Evolutionary conservation across 345 rosid species (phyloP), one percentile per base, ranked within the genome.

Genomic region (Theobroma cacao): DNA sequence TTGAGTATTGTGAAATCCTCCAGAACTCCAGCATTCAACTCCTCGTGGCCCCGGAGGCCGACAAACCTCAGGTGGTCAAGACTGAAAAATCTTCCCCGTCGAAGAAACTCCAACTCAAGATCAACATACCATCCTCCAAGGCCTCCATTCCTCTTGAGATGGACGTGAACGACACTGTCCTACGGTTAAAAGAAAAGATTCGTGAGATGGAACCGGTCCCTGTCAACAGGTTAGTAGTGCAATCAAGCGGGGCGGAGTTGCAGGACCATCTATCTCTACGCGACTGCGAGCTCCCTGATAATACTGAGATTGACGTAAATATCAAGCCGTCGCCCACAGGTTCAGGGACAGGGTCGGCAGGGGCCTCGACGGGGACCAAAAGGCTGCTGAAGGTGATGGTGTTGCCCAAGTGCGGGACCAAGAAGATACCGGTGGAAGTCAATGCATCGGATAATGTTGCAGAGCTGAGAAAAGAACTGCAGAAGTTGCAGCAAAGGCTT

Each of bases 371-470:
- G 13, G 65, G 80, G 22, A 7, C 60, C 1, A 91, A 85, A 87
- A 95, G 86, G 84, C 43, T 90, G 84, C 43, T 90, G 87, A 92
- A 77, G 80, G 31, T 95, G 76, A 82, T 89, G 90, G 92, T 93
- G 80, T 30, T 87, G 84, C 69, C 90, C 0, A 89, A 81, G 74
- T 81, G 91, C 12, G 93, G 89, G 83, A 89, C 90, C 0, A 89
- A 69, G 86, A 91, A 67, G 85, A 87, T 92, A 33, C 91, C 94
- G 1, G 86, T 93, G 69, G 97, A 90, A 58, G 84, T 95, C 45
- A 92, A 83, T 24, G 85, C 89, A 0, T 62, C 84, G 7, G 98
- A 95, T 74, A 88, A 85, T 4, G 95, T 95, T 0, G 87, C 91
- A 20, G 93, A 89, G 74, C 70, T 93, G 79, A 92, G 93, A 77